A percentile compares a stretch with the other conserved stretches of the same genome.
Evolutionary conservation across 257 asterid genomes (phyloP).

Genomic region (Salvia miltiorrhiza): DNA sequence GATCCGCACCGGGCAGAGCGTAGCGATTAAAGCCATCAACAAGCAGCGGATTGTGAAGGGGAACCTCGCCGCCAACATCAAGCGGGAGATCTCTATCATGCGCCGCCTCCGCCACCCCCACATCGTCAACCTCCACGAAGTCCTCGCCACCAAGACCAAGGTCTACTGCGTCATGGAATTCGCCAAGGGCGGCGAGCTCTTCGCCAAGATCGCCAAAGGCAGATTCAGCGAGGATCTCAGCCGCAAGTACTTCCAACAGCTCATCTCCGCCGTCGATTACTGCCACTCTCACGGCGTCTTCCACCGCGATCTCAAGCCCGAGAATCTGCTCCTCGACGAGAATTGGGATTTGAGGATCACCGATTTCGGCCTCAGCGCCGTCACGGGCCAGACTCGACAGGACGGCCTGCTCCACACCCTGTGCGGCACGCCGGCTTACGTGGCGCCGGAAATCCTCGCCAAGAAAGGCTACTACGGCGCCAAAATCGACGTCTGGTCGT

Average conservation of each 20-base stretch:
- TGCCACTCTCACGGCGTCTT: constrained; percentile 83
- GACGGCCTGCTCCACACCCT: constrained; percentile 75
- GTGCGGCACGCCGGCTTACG: constrained; percentile 91
- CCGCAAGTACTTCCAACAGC: constrained; percentile 76
- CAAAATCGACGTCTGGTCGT: constrained; percentile 76
- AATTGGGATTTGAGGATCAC: constrained; percentile 64
- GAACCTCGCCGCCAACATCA: constrained; percentile 42
- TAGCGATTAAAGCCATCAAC: constrained; percentile 64
- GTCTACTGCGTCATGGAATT: constrained; percentile 71
- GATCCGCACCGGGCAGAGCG: constrained; percentile 45
- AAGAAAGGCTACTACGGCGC: constrained; percentile 80
- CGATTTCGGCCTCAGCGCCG: constrained; percentile 82
- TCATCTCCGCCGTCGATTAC: constrained; percentile 64
- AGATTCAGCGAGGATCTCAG: constrained; percentile 70
- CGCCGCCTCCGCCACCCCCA: constrained; percentile 72
- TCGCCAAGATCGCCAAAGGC: constrained; percentile 56
- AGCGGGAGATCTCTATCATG: constrained; percentile 70
- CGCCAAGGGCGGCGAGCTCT: constrained; percentile 79
- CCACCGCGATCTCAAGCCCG: constrained; percentile 84
- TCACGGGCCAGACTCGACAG: constrained; percentile 53
- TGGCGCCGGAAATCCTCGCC: constrained; percentile 73
- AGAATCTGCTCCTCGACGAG: constrained; percentile 66
- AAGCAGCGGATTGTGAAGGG: constrained; percentile 48
- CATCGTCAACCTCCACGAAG: constrained; percentile 67
- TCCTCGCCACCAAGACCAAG: constrained; percentile 66